Percentiles rank a stretch among this genome's conserved stretches.
Evolutionary conservation across 2,329 filamentous ascomycete species (phyloP).

Genomic region (Xylariaceae sp.): DNA sequence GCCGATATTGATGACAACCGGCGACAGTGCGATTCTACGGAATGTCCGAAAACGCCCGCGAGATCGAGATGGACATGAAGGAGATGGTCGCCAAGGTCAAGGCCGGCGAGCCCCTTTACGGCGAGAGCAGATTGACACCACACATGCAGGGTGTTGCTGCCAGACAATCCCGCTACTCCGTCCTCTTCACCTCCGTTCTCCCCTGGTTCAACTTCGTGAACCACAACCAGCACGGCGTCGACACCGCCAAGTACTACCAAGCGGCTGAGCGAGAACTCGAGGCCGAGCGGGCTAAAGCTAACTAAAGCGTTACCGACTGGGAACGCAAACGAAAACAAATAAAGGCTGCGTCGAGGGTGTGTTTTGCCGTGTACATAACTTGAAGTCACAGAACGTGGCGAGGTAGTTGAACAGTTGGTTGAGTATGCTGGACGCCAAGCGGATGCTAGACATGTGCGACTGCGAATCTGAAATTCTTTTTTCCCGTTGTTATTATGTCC

Average conservation of each 20-base stretch:
- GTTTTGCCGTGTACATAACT: conserved; percentile 16
- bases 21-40: conserved; percentile 92
- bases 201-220: conserved; percentile 99
- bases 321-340: neutral
- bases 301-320: conserved; percentile 5
- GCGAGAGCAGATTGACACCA: conserved; percentile 68
- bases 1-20: neutral
- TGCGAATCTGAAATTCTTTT: conserved; percentile 5
- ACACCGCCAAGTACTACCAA: conserved; percentile 97
- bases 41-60: conserved; percentile 83
- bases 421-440: neutral
- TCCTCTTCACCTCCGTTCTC: conserved; percentile 74
- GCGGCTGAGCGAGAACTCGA: conserved; percentile 93
- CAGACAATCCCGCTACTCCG: conserved; percentile 87
- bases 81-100: conserved; percentile 99
- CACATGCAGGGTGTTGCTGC: conserved; percentile 93
- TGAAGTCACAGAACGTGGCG: neutral
- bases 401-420: neutral
- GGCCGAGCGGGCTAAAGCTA: conserved; percentile 52
- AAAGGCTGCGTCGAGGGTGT: neutral
- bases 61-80: conserved; percentile 92
- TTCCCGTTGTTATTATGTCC: conserved; percentile 4
- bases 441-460: conserved; percentile 4
- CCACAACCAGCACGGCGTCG: conserved; percentile 90
- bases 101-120: conserved; percentile 83